These are phyloP conservation scores for Stagonosporopsis chrysanthemi DNA, from an alignment of 2,329 filamentous ascomycete species.

Conservation along the genomic window DNA sequence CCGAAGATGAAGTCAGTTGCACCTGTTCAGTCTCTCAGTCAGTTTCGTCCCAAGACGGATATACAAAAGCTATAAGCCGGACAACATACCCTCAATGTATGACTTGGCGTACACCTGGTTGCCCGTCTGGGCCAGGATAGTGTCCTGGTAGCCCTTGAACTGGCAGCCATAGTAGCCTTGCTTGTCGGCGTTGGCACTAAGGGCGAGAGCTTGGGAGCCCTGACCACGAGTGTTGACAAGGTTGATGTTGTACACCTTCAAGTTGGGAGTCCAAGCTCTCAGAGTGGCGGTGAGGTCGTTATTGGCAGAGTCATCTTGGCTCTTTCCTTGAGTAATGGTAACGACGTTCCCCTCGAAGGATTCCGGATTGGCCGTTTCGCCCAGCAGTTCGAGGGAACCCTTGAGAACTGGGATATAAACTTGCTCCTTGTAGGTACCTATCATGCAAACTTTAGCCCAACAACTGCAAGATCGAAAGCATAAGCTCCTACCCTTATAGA, in stretches of 20 bases:
- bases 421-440: slow-evolving; percentile 66
- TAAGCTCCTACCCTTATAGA: slow-evolving; percentile 54
- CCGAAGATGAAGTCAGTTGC: slow-evolving; percentile 69
- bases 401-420: slow-evolving; percentile 60
- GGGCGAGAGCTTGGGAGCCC: slow-evolving; percentile 61
- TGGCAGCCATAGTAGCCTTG: slow-evolving; percentile 66
- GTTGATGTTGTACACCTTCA: slow-evolving; percentile 71
- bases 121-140: slow-evolving; percentile 55
- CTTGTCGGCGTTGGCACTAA: slow-evolving; percentile 59
- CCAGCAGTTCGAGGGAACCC: slow-evolving; percentile 64
- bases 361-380: slow-evolving; percentile 62
- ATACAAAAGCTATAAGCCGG: neutral
- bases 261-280: slow-evolving; percentile 57
- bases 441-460: neutral
- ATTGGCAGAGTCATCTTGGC: slow-evolving; percentile 56
- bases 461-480: neutral
- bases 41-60: neutral
- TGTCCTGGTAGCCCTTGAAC: slow-evolving; percentile 66
- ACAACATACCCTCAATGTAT: slow-evolving; percentile 59
- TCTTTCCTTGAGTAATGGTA: slow-evolving; percentile 59
- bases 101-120: slow-evolving; percentile 64
- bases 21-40: neutral
- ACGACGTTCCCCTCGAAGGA: slow-evolving; percentile 65
- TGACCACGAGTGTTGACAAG: slow-evolving; percentile 55
- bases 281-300: slow-evolving; percentile 64